Base-by-base conservation (phyloP, 1,139 yeast species). In the Yamadazyma blattariae region DNA sequence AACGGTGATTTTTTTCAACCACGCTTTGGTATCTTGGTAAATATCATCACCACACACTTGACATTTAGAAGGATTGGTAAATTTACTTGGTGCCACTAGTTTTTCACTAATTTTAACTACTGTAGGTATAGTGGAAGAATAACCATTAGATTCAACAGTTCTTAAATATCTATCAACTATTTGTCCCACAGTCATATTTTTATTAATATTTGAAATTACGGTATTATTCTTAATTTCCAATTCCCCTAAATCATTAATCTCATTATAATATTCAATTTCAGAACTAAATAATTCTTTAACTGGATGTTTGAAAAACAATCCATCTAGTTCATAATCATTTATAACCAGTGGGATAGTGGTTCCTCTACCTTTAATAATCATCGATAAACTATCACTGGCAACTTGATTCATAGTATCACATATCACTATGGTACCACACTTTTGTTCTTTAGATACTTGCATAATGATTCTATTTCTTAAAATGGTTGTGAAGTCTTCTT, bases 361-460 rank as follows among this genome's bases (percentile, higher is more conserved):
- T 0, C 97, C 97, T 42, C 96, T 73, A 7, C 98, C 98, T 50
- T 84, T 86, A n/a, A 90, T 90, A 0, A 96, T 82, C 38, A 84
- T 63, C 0, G 95, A 74, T 22, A 92, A 67, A 17, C 87, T 79
- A 39, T 81, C 81, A 47, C 84, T 88, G 1, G 97, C 96, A 12
- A 90, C 55, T 35, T 82, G 71, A 1, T 96, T 85, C 90, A 87
- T 86, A 14, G 87, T 79, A 51, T 84, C 86, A 1, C 94, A 88
- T 61, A 78, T 81, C 3, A 88, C 42, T 1, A 89, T 64, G 4
- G 85, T 74, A 14, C 73, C 67, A 41, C 82, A 77, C 0, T 59
- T 55, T 22, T 67, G 59, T 12, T 61, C 56, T 12, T 50, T 48
- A 0, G 90, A 86, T 15, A 72, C 62, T 27, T 65, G 57, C 29